phyloP scores from a whole-genome alignment of 2,329 filamentous ascomycete species.

The Calonectria henricotiae region DNA sequence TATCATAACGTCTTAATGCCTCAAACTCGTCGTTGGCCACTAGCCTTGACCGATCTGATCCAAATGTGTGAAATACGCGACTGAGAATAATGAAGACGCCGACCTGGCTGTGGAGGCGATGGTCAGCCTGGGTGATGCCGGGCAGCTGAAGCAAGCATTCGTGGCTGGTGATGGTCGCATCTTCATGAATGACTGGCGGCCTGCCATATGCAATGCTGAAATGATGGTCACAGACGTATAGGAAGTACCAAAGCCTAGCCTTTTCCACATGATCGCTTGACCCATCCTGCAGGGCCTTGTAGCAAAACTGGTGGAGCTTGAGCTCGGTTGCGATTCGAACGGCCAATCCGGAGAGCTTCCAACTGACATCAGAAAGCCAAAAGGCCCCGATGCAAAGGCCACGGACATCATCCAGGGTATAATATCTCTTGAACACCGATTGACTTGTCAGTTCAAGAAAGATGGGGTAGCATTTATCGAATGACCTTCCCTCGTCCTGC shows the following conservation, averaged over 20 bases:
- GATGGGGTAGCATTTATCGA: slow-evolving; percentile 72
- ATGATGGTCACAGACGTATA: slow-evolving; percentile 79
- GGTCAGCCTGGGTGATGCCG: slow-evolving; percentile 69
- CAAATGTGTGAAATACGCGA: slow-evolving; percentile 73
- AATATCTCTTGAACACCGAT: slow-evolving; percentile 69
- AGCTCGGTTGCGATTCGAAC: slow-evolving; percentile 73
- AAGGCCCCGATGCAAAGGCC: slow-evolving; percentile 77
- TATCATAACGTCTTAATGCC: slow-evolving; percentile 49
- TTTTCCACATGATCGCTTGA: slow-evolving; percentile 68
- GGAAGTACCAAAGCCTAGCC: slow-evolving; percentile 74
- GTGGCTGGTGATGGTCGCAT: slow-evolving; percentile 71
- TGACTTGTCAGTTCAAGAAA: slow-evolving; percentile 72
- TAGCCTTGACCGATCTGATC: slow-evolving; percentile 66
- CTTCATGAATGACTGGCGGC: slow-evolving; percentile 74
- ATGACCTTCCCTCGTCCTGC: slow-evolving; percentile 61
- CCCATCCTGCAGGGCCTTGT: slow-evolving; percentile 62
- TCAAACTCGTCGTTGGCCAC: slow-evolving; percentile 57
- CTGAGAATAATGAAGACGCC: slow-evolving; percentile 74
- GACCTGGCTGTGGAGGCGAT: slow-evolving; percentile 73
- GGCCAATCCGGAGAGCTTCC: slow-evolving; percentile 74
- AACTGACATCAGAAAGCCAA: slow-evolving; percentile 72
- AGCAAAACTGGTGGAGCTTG: slow-evolving; percentile 70
- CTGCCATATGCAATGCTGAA: slow-evolving; percentile 75
- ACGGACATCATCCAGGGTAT: slow-evolving; percentile 73
- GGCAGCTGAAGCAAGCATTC: slow-evolving; percentile 69